Evolutionary conservation across 2,329 filamentous ascomycete genomes (phyloP), one percentile per base, ranked within the genome.

Genomic region (Penicillium sp.): DNA sequence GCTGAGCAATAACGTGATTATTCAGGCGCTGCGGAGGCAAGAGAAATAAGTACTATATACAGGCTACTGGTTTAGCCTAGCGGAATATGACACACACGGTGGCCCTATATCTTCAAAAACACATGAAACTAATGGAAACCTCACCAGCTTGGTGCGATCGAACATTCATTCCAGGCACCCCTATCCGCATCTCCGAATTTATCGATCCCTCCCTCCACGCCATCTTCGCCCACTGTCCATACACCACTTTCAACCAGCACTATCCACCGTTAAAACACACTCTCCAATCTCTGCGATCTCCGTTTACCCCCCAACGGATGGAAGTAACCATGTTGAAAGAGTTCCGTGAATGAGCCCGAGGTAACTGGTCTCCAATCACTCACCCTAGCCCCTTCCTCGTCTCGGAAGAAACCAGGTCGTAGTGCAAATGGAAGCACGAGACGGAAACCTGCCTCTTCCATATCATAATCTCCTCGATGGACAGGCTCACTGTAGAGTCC

Each of bases 211-310:
- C 59, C 57, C 17, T 56, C 52, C 12, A 58, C 55, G 3, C 55
- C 58, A n/a, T 60, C 29, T 24, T 29, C 12, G 5, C 57, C 53
- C 39, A 60, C 53, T 32, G 46, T 57, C 57, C 58, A 58, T 9
- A 56, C 37, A 28, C 54, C 53, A 43, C 42, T 45, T 43, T 59
- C 57, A n/a, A 56, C 28, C 19, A 55, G 24, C 39, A 44, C 43
- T 10, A 34, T 50, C 47, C 52, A 59, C 6, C 49, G 46, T 4
- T 58, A 49, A 38, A 58, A 49, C n/a, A 57, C 19, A 8, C 46
- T 54, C 33, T 60, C 53, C 37, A 59, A 35, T n/a, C 55, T 50
- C 37, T 58, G 51, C n/a, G 51, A 34, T 2, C 55, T 48, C 1
- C 8, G 32, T 6, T 53, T 48, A 1, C 52, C 52, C 3, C 54